Evolutionary conservation across 2,329 filamentous ascomycete genomes (phyloP), one percentile per base, ranked within the genome.

Genomic region (Aureobasidium uvarum): DNA sequence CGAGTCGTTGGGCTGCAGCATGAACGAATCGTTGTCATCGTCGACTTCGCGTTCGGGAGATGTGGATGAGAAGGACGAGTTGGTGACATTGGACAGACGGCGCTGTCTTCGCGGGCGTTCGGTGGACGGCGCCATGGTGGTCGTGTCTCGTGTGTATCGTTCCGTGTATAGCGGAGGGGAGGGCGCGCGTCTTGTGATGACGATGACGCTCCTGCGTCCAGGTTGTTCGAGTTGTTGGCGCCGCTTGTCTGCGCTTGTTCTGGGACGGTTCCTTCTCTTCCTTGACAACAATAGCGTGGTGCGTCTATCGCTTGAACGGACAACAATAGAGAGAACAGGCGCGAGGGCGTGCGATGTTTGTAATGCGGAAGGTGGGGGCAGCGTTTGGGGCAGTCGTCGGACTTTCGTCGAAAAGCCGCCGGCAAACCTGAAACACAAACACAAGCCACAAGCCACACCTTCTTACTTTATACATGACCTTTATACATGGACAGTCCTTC

Each of bases 1-100:
- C 4, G 94, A 97, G 79, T 97, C 94, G 80, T 97, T 96, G 72
- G 82, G 77, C 70, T 90, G 89, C 66, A 84, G 85, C 75, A 90
- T 89, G 77, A 95, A 95, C 77, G 95, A 96, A 79, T 97, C 94
- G 71, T 92, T 96, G 78, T 97, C 94, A 74, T 93, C 90, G 78
- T 96, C 92, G 74, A 92, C 89, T 74, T 86, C 86, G 62, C 89
- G 86, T 60, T 84, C 86, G 51, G 90, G 89, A 1, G 90, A 92
- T 74, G 89, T 90, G 66, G 88, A 90, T 8, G 89, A 89, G 6
- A 88, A 90, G 3, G 81, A 83, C 58, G 77, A 81, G 67, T 72
- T 72, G 33, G 74, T 75, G 46, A 62, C 70, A 69, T 74, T 75
- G 23, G 73, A 73, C 1, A 63, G 51, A 39, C 68, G 67, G 31